Conservation (phyloP, 257 asterid genomes). For the Jaltomata sinuosa region DNA sequence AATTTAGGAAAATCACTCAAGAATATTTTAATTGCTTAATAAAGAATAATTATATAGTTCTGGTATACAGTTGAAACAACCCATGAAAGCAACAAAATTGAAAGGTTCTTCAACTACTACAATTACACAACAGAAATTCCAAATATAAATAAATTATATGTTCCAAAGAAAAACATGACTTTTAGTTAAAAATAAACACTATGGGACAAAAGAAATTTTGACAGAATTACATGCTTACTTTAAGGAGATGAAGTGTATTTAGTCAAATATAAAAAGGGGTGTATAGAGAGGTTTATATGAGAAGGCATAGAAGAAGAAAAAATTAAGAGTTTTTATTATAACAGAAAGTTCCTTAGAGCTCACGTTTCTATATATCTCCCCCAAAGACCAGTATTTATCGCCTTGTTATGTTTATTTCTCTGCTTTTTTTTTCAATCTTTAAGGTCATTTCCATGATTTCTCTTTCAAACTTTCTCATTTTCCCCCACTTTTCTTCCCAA, state of each 20-base stretch:
- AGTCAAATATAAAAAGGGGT: conserved; percentile 33
- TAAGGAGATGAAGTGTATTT: conserved; percentile 34
- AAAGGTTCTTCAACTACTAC: not conserved
- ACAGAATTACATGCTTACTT: conserved; percentile 18
- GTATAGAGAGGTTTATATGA: conserved; percentile 15
- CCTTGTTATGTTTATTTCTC: conserved; percentile 8
- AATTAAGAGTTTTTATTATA: not conserved
- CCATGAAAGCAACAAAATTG: not conserved
- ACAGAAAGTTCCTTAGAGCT: conserved; percentile 23
- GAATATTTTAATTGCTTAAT: too few species aligned
- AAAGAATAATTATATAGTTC: not conserved
- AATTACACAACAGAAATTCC: not conserved
- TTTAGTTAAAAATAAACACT: not conserved
- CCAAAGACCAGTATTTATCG: conserved; percentile 28
- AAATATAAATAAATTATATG: conserved; percentile 1
- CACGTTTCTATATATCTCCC: conserved; percentile 35
- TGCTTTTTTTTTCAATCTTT: conserved; percentile 13
- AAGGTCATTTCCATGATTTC: conserved; percentile 8
- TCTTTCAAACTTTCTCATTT: conserved; percentile 7
- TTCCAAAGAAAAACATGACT: not conserved
- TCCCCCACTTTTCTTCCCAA: not conserved
- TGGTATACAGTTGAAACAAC: conserved; percentile 8
- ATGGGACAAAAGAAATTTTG: conserved; percentile 5
- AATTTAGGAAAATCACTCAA: not conserved
- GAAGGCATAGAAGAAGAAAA: conserved; percentile 1